Evolutionary conservation across 768 basidiomycete species (phyloP), one percentile per base, ranked within the genome.

Genomic region (Porphyrellus cyaneotinctus): DNA sequence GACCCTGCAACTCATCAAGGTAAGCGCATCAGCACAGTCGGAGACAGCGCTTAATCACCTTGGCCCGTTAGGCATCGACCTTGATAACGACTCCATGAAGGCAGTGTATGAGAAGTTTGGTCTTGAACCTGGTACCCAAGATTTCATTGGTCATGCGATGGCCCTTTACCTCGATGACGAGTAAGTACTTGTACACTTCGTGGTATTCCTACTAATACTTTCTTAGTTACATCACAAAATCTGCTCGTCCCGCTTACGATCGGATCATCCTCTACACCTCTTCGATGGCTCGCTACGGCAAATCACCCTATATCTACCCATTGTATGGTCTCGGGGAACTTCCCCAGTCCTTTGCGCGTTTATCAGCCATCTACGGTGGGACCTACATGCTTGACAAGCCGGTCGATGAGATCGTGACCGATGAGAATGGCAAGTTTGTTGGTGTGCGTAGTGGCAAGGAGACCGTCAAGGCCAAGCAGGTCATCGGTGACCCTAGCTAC

Each of bases 361-460:
- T 99, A 49, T 93, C 90, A 57, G 97, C 97, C 59, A 97, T 99
- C 69, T 97, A 99, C 67, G 97, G 97, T 36, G 97, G 97, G 37
- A 99, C 97, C 13, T 99, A 99, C 77, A 99, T 99, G 97, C 87
- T 99, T 52, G 94, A 97, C 78, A 99, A 99, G 75, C 78, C 77
- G 42, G 88, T 97, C 63, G 85, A 95, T 54, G 82, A 88, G 67
- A 93, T 98, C 60, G 87, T 97, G 49, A 91, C 87, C 39, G 90
- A 88, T 68, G 69, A 74, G 13, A 80, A 84, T 53, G 97, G 97
- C 62, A 90, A 87, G 68, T 98, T 99, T 60, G 80, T 91, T 49
- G 97, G 97, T 43, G 97, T 98, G 41, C 87, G 86, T 33, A 88
- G 87, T 60, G 93, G 82, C 18, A 77, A 79, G 14, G 97, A 99